A percentile compares a stretch with the other conserved stretches of the same genome.
These are phyloP conservation scores for Arabidopsis thaliana DNA, from an alignment of 345 rosid species.

Conservation along the genomic window DNA sequence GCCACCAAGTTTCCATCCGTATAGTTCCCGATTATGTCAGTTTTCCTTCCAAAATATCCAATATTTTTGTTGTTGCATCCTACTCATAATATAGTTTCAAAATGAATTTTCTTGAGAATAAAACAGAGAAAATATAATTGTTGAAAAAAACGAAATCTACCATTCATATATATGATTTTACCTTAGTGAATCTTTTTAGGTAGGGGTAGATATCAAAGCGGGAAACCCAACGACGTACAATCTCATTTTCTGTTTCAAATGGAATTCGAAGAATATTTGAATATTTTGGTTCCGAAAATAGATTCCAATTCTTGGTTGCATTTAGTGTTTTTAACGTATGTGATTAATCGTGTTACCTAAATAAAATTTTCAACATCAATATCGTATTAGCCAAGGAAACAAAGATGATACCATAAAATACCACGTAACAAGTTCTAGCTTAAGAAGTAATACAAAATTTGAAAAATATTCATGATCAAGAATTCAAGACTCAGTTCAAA, in stretches of 20 bases:
- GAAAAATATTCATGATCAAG: background rate
- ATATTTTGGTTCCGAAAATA: conserved; percentile 61
- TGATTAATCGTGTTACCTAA: conserved; percentile 83
- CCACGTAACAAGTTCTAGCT: background rate
- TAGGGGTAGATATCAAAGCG: conserved; percentile 90
- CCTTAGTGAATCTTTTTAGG: conserved; percentile 80
- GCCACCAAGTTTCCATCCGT: conserved; percentile 90
- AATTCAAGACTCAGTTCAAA: background rate
- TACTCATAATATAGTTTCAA: conserved; percentile 22
- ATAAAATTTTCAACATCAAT: background rate
- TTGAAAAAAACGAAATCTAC: background rate
- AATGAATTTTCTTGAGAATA: background rate
- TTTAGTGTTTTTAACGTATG: conserved; percentile 75
- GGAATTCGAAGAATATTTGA: conserved; percentile 80
- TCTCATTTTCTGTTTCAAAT: conserved; percentile 59
- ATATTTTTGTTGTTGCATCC: conserved; percentile 77
- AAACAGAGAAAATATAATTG: background rate
- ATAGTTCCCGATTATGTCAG: conserved; percentile 91
- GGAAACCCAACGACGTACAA: conserved; percentile 78
- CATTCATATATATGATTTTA: conserved; percentile 14
- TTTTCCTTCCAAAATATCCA: conserved; percentile 74
- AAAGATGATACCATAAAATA: background rate
- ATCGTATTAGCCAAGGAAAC: background rate
- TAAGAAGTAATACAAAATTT: background rate
- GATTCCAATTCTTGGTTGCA: conserved; percentile 82